These are phyloP conservation scores for Apiotrichum siamense DNA, from an alignment of 1,284 basidiomycete species.

Conservation along the genomic window DNA sequence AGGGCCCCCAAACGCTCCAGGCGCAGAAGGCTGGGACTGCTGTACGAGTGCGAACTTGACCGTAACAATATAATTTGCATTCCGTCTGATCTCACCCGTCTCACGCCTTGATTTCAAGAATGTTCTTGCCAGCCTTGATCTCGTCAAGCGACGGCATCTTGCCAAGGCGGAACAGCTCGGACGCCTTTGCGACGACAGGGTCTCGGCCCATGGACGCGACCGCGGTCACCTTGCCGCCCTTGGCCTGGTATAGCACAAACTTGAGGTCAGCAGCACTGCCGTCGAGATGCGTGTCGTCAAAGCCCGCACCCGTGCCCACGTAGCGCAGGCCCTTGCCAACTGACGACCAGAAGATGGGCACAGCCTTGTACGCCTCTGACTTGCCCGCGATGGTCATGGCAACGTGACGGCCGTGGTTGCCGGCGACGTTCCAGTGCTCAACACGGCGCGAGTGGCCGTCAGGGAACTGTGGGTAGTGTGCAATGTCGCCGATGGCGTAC, in stretches of 20 bases:
- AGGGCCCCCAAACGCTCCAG: slow-evolving; percentile 2
- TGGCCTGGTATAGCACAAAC: slow-evolving; percentile 83
- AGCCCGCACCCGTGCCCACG: slow-evolving; percentile 60
- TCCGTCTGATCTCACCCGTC: neutral
- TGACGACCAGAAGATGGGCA: slow-evolving; percentile 77
- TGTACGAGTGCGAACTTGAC: no score
- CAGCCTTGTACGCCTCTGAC: slow-evolving; percentile 53
- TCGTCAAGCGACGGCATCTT: slow-evolving; percentile 76
- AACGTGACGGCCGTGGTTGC: slow-evolving; percentile 77
- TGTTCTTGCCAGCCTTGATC: slow-evolving; percentile 55
- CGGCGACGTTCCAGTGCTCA: slow-evolving; percentile 57
- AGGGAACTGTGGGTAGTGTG: slow-evolving; percentile 64
- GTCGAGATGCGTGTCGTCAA: slow-evolving; percentile 68
- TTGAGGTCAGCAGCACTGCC: slow-evolving; percentile 73
- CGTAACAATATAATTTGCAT: neutral
- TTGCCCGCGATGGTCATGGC: slow-evolving; percentile 59
- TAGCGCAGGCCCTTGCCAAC: slow-evolving; percentile 76
- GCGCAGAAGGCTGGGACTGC: neutral
- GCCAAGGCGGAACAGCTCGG: slow-evolving; percentile 70
- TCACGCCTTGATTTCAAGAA: slow-evolving; percentile 30
- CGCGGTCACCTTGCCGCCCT: slow-evolving; percentile 68
- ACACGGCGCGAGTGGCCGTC: slow-evolving; percentile 26
- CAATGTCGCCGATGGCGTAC: slow-evolving; percentile 88
- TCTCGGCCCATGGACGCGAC: slow-evolving; percentile 60
- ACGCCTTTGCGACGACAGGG: slow-evolving; percentile 68